These are phyloP conservation scores for Pugionium cornutum DNA, from an alignment of 345 rosid species.

Conservation along the genomic window DNA sequence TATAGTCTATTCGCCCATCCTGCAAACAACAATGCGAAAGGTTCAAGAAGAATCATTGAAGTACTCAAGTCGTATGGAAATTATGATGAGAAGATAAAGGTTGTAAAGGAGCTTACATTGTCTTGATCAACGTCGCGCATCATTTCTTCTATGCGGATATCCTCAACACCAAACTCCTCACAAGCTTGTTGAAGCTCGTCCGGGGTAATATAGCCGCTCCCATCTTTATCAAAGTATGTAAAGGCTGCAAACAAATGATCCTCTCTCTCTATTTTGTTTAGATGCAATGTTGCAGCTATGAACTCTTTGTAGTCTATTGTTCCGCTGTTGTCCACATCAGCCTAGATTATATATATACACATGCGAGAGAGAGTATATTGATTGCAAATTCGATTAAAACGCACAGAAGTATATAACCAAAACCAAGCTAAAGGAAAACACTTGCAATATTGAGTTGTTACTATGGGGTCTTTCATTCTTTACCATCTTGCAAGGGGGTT, in stretches of 20 bases:
- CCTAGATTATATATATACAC: conserved; percentile 47
- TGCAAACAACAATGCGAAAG: conserved; percentile 36
- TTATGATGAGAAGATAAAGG: conserved; percentile 18
- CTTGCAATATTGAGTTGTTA: background rate
- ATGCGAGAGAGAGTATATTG: background rate
- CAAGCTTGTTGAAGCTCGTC: conserved; percentile 93
- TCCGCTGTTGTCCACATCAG: conserved; percentile 86
- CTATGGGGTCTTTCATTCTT: background rate
- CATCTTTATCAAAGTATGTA: conserved; percentile 85
- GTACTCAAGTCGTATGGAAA: background rate
- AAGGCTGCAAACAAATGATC: conserved; percentile 84
- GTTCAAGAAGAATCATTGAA: background rate
- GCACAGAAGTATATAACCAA: conserved; percentile 2
- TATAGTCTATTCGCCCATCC: conserved; percentile 82
- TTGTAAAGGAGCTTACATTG: conserved; percentile 51
- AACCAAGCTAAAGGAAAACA: background rate
- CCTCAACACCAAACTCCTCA: conserved; percentile 75
- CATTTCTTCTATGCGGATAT: conserved; percentile 71
- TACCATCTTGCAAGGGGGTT: conserved; percentile 1
- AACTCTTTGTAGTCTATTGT: conserved; percentile 85
- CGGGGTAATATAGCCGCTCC: conserved; percentile 83
- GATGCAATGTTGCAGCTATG: conserved; percentile 82
- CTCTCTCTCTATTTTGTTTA: conserved; percentile 78
- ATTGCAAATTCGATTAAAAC: conserved; percentile 7
- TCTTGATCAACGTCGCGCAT: conserved; percentile 80